Evolutionary conservation across 2,329 filamentous ascomycete genomes (phyloP), one percentile per base, ranked within the genome.

Genomic region (Trichoderma atrobrunneum): DNA sequence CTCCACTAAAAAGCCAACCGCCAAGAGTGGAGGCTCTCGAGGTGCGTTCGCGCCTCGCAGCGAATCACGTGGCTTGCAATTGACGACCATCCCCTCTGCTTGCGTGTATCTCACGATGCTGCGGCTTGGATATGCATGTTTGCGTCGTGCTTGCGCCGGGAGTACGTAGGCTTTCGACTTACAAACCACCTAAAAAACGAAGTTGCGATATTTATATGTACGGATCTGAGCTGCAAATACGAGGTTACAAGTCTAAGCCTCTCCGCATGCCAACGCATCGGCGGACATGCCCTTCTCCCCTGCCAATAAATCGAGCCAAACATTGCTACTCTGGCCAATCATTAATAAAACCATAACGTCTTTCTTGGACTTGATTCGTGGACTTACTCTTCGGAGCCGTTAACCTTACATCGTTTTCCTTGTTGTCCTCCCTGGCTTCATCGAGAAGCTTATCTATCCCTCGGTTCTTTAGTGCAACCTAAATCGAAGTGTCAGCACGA

Each of bases 401-500:
- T 24, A 84, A 78, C 51, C 81, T 81, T 12, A 89, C 85, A 80
- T 98, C 95, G 74, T 93, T 96, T 76, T 98, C 96, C 78, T 90
- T 93, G 77, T 93, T 95, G 78, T 95, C 93, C 76, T 96, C 94
- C 73, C 95, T 88, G 21, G 95, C 95, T 77, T 98, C 96, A 8
- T 95, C 93, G 12, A 99, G 85, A 86, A 98, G 93, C 77, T 92
- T 93, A 81, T 98, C 94, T 79, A 99, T 97, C 72, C 96, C 96
- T 77, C 92, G 89, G 71, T 94, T 90, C 82, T 96, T 97, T 64
- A 99, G 86, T 3, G 92, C 94, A 84, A 90, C 91, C 95, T 98
- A 63, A 8, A 54, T 73, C 10, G 24, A 57, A 73, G 30, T 1
- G 7, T 70, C 57, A 70, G 57, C 67, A 62, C n/a, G 43, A 6